A percentile compares a stretch with the other conserved stretches of the same genome.
Conservation (phyloP, 306 rosid genomes). For the Trifolium dubium region DNA sequence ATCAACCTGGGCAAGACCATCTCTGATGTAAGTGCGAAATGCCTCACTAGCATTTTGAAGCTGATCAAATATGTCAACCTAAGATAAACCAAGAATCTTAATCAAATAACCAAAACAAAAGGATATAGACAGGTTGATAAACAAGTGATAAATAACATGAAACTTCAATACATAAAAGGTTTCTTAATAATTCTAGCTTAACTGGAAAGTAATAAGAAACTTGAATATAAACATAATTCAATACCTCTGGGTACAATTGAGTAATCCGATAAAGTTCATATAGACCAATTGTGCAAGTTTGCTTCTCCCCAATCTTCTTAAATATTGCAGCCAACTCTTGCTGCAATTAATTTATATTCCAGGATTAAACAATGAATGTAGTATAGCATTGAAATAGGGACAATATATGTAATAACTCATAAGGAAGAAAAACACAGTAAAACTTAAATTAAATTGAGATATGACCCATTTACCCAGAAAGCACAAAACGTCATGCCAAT, state of each 20-base stretch:
- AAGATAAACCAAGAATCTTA: conserved; percentile 39
- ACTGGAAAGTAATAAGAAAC: conserved; percentile 10
- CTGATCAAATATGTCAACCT: conserved; percentile 98
- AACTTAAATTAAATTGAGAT: background rate
- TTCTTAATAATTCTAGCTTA: conserved; percentile 7
- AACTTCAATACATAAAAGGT: conserved; percentile 6
- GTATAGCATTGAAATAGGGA: conserved; percentile 16
- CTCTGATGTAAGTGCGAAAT: conserved; percentile 95
- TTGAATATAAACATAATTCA: conserved; percentile 23
- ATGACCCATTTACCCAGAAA: background rate
- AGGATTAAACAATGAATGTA: conserved; percentile 22
- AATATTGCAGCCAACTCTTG: conserved; percentile 99
- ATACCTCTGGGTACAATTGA: conserved; percentile 94
- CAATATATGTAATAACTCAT: background rate
- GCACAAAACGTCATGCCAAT: background rate
- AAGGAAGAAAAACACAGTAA: conserved; percentile 18
- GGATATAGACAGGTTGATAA: background rate
- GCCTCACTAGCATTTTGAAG: conserved; percentile 99
- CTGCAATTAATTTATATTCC: conserved; percentile 48
- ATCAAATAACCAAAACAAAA: conserved; percentile 27
- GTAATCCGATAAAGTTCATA: conserved; percentile 91
- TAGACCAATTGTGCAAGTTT: conserved; percentile 94
- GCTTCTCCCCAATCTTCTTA: conserved; percentile 99
- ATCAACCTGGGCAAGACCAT: conserved; percentile 92
- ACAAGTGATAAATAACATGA: conserved; percentile 11